phyloP scores from a whole-genome alignment of 1,139 yeast species.

The Kurtzmaniella quercitrusa region DNA sequence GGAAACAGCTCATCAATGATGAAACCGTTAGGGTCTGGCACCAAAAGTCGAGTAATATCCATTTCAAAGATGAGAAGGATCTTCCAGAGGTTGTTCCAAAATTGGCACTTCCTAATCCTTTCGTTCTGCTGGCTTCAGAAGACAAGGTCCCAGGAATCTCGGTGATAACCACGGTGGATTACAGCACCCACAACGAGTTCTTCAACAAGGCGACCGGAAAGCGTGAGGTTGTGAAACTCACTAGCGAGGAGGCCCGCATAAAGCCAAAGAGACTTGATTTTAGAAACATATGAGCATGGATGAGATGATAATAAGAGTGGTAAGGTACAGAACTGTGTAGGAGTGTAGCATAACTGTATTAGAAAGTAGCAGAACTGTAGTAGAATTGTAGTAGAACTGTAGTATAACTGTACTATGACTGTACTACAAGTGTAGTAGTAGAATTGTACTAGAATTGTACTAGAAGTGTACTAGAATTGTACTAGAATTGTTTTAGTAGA shows the following conservation, averaged over 20 bases:
- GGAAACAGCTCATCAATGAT: constrained; percentile 31
- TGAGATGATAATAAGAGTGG: not conserved
- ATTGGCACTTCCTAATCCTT: constrained; percentile 17
- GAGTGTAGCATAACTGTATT: not conserved
- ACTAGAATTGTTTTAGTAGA: too few relatives aligned
- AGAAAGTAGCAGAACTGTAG: not conserved
- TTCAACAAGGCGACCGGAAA: constrained; percentile 38
- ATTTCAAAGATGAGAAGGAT: constrained; percentile 30
- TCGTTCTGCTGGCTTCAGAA: constrained; percentile 7
- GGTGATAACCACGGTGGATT: constrained; percentile 16
- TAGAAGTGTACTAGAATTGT: too few relatives aligned
- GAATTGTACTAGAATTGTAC: too few relatives aligned
- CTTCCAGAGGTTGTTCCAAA: constrained; percentile 6
- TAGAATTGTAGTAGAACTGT: too few relatives aligned
- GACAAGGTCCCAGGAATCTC: not conserved
- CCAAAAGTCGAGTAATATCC: constrained; percentile 24
- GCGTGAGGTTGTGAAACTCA: constrained; percentile 27
- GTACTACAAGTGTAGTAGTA: too few relatives aligned
- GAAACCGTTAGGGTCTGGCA: constrained; percentile 35
- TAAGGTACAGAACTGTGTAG: too few relatives aligned
- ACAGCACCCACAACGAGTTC: constrained; percentile 37
- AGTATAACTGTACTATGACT: too few relatives aligned
- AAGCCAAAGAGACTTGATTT: constrained; percentile 41
- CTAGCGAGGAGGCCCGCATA: constrained; percentile 31
- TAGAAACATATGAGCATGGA: constrained; percentile 3